phyloP scores from a whole-genome alignment of 306 rosid genomes.

The Abrus precatorius region DNA sequence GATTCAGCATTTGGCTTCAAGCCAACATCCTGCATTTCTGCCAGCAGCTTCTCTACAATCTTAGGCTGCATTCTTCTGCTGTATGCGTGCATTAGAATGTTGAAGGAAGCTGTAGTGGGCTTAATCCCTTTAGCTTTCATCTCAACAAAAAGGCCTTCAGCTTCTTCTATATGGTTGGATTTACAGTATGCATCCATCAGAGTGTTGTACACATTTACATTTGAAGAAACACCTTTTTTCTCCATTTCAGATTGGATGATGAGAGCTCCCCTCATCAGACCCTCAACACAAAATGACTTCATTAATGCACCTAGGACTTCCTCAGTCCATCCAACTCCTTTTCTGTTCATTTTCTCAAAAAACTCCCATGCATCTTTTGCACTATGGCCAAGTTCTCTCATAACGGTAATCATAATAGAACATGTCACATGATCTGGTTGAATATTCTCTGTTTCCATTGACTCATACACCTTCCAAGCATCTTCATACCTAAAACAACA shows the following conservation, averaged over 20 bases:
- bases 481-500: slow-evolving; percentile 70
- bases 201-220: slow-evolving; percentile 80
- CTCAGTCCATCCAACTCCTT: slow-evolving; percentile 82
- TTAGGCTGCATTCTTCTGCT: slow-evolving; percentile 88
- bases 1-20: slow-evolving; percentile 80
- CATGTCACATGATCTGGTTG: slow-evolving; percentile 87
- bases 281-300: slow-evolving; percentile 86
- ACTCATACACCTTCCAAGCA: slow-evolving; percentile 77
- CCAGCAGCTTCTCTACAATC: slow-evolving; percentile 77
- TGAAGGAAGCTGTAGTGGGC: slow-evolving; percentile 75
- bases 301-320: slow-evolving; percentile 83
- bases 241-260: slow-evolving; percentile 84
- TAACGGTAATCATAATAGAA: slow-evolving; percentile 72
- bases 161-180: slow-evolving; percentile 83
- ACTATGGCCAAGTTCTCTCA: slow-evolving; percentile 78
- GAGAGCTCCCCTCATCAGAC: slow-evolving; percentile 80
- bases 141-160: slow-evolving; percentile 87
- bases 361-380: slow-evolving; percentile 90
- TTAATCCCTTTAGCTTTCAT: slow-evolving; percentile 80
- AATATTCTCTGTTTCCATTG: slow-evolving; percentile 76
- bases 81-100: slow-evolving; percentile 83
- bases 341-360: slow-evolving; percentile 87
- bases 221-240: slow-evolving; percentile 70
- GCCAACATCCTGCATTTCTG: slow-evolving; percentile 84
- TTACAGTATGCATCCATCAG: slow-evolving; percentile 75